Evolutionary conservation across 2,329 filamentous ascomycete species (phyloP).

Genomic region (Aspergillaceae sp.): DNA sequence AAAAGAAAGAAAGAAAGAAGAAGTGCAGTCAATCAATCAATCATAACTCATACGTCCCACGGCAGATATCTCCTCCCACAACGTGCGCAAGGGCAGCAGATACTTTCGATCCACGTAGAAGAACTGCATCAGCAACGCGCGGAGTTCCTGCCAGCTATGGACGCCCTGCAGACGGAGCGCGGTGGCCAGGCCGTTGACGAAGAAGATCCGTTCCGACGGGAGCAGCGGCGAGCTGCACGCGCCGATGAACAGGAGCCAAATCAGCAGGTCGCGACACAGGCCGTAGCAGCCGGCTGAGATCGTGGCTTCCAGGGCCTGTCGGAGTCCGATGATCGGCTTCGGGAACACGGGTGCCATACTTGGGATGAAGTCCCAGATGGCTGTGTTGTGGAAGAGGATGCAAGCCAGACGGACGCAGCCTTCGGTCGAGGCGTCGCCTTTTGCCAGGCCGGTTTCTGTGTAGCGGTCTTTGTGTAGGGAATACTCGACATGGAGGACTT

Average conservation of each 20-base stretch:
- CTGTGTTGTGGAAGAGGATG: slow-evolving; percentile 31
- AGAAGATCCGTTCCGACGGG: slow-evolving; percentile 21
- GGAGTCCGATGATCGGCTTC: slow-evolving; percentile 26
- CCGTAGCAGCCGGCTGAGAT: slow-evolving; percentile 25
- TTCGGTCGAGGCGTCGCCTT: slow-evolving; percentile 30
- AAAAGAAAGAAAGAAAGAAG: neutral
- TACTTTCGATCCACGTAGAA: slow-evolving; percentile 31
- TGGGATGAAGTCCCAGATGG: slow-evolving; percentile 34
- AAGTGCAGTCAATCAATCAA: neutral
- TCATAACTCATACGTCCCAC: slow-evolving; percentile 2
- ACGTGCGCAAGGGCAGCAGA: slow-evolving; percentile 17
- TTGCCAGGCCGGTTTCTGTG: slow-evolving; percentile 22
- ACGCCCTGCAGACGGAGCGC: slow-evolving; percentile 21
- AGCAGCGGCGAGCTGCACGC: slow-evolving; percentile 20
- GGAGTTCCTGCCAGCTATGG: slow-evolving; percentile 26
- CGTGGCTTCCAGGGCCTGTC: slow-evolving; percentile 23
- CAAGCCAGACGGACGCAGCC: slow-evolving; percentile 31
- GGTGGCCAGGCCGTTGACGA: slow-evolving; percentile 22
- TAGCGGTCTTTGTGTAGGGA: slow-evolving; percentile 30
- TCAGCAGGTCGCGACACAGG: slow-evolving; percentile 24
- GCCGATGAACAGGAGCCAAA: slow-evolving; percentile 31
- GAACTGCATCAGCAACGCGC: slow-evolving; percentile 22
- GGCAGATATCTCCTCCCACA: slow-evolving; percentile 26
- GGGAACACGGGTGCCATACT: slow-evolving; percentile 26
- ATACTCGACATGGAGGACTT: slow-evolving; percentile 32